phyloP scores from a whole-genome alignment of 371 early-diverging fungal species.

The Actinomortierella wolfii region DNA sequence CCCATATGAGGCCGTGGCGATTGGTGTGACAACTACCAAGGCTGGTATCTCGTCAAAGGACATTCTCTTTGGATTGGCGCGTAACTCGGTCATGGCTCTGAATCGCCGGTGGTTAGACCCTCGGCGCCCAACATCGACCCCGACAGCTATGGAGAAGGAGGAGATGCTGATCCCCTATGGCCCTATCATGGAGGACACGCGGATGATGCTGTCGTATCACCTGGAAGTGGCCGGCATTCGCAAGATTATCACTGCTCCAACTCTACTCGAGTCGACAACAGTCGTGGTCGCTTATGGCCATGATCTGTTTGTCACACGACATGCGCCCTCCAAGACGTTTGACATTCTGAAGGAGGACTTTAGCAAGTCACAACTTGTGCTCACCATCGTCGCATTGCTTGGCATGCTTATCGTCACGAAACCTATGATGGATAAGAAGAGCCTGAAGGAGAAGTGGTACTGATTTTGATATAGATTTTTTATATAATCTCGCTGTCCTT shows the following conservation, averaged over 20 bases:
- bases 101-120: constrained; percentile 86
- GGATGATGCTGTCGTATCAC: constrained; percentile 74
- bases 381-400: constrained; percentile 79
- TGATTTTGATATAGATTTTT: too few species aligned
- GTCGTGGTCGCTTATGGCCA: constrained; percentile 87
- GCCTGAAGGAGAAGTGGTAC: constrained; percentile 34
- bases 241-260: constrained; percentile 72
- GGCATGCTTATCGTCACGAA: constrained; percentile 69
- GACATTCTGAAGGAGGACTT: constrained; percentile 92
- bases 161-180: constrained; percentile 83
- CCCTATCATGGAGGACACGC: constrained; percentile 71
- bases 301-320: constrained; percentile 85
- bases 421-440: constrained; percentile 57
- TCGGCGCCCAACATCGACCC: constrained; percentile 72
- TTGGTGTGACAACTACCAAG: constrained; percentile 85
- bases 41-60: constrained; percentile 88
- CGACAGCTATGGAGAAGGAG: constrained; percentile 75
- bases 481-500: too few species aligned
- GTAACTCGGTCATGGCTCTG: constrained; percentile 74
- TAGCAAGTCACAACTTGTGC: constrained; percentile 79
- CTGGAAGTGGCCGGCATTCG: constrained; percentile 68
- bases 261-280: constrained; percentile 92
- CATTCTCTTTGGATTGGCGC: constrained; percentile 76
- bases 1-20: constrained; percentile 67
- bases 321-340: constrained; percentile 87